Evolutionary conservation across 805 yeast genomes (phyloP), one percentile per base, ranked within the genome.

Genomic region (Pichia sporocuriosa): DNA sequence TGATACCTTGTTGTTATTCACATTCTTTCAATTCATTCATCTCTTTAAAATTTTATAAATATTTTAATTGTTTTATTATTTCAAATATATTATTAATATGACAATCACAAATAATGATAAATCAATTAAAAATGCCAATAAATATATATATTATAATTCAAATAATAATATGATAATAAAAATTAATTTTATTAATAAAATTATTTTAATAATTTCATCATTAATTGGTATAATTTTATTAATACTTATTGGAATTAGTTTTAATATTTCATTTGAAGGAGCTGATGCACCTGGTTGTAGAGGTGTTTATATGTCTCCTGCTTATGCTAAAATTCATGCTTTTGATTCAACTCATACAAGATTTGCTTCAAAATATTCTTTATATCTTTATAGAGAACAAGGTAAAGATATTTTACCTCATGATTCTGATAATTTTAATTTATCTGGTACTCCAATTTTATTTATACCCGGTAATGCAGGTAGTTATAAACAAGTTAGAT

Each of bases 391-490:
- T 61, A 65, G 97, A 40, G 98, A 94, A 55, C 94, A 85, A 47
- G 82, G 78, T 0, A 67, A 65, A 49, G 90, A 83, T 55, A 56
- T 56, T 4, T 57, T 70, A 4, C 90, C 95, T 0, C 58, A 61
- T 19, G 63, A 71, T 24, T 37, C 43, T 2, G 45, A 47, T 13
- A 34, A 49, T 5, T 47, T 59, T 10, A 45, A 52, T 24, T 49
- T 73, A 16, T 70, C 68, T 41, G 97, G 97, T 0, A 73, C 84
- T 1, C 99, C 99, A 0, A 88, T 87, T 1, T 65, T 93, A 13
- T 93, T 93, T 60, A 83, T 94, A 31, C 98, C 98, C 1, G 99
- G 99, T 0, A 93, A 94, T 57, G 98, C 98, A 0, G 99, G 99
- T 1, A 81, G 94, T 43, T 88, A 77, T 59, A 75, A 78, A 49